Conservation (phyloP, 2,329 filamentous ascomycete genomes). For the Epichloe sibirici region DNA sequence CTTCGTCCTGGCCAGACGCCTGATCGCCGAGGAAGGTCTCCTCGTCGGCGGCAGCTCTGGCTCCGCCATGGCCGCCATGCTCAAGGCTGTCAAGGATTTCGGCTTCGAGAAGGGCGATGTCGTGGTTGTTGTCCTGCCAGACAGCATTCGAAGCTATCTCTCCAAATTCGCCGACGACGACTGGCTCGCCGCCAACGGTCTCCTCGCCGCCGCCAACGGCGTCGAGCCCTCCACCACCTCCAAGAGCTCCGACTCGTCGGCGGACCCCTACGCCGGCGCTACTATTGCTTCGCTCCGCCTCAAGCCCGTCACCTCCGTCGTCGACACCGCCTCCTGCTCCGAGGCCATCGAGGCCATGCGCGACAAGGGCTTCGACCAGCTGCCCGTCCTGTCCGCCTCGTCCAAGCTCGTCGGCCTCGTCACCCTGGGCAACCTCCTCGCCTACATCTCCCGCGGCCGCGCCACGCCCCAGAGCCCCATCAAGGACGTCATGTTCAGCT, state of each 20-base stretch:
- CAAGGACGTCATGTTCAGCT: conserved; percentile 92
- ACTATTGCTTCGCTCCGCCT: conserved; percentile 75
- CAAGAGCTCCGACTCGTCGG: conserved; percentile 25
- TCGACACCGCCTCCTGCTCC: conserved; percentile 57
- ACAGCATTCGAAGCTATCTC: conserved; percentile 94
- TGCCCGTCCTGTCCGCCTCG: conserved; percentile 68
- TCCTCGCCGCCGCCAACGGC: conserved; percentile 50
- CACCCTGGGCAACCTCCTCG: conserved; percentile 87
- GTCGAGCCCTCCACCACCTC: conserved; percentile 34
- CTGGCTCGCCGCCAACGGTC: conserved; percentile 94
- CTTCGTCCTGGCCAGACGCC: conserved; percentile 75
- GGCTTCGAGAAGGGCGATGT: conserved; percentile 72
- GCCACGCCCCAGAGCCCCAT: conserved; percentile 64
- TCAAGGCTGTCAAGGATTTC: conserved; percentile 64
- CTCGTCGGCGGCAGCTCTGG: conserved; percentile 90
- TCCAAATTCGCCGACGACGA: conserved; percentile 98
- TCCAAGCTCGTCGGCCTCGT: conserved; percentile 78
- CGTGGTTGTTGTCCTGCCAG: conserved; percentile 82
- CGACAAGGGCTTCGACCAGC: conserved; percentile 94
- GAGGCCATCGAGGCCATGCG: conserved; percentile 97
- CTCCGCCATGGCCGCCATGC: conserved; percentile 74
- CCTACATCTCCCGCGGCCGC: conserved; percentile 74
- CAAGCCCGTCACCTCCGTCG: conserved; percentile 84
- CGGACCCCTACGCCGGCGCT: conserved; percentile 63
- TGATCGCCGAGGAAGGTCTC: conserved; percentile 90